Percentiles rank a stretch among this genome's conserved stretches.
Conservation (phyloP, 805 yeast species). For the Candida pseudoglaebosa region DNA sequence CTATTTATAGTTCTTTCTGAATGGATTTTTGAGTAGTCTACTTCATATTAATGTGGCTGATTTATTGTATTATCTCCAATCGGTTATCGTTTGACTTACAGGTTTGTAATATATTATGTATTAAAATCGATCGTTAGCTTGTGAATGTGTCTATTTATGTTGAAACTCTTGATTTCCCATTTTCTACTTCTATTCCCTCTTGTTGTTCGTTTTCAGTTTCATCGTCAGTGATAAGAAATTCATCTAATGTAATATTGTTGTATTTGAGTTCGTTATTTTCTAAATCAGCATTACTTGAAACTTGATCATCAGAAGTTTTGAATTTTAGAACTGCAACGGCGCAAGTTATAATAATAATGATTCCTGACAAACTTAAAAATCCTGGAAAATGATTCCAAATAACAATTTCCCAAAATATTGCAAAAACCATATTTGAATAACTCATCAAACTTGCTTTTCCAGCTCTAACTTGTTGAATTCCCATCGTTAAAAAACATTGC, state of each 20-base stretch:
- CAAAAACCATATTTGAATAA: slow-evolving; percentile 75
- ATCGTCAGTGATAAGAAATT: slow-evolving; percentile 25
- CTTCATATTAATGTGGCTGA: no score
- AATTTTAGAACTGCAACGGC: slow-evolving; percentile 49
- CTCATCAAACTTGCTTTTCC: slow-evolving; percentile 71
- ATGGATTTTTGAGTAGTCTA: no score
- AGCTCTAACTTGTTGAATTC: slow-evolving; percentile 77
- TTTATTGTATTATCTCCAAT: no score
- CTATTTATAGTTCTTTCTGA: no score
- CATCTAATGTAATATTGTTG: slow-evolving; percentile 23
- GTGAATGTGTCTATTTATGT: no score
- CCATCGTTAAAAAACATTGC: slow-evolving; percentile 77
- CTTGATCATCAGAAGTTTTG: slow-evolving; percentile 11
- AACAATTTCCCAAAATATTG: slow-evolving; percentile 67
- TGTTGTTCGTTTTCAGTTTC: slow-evolving; percentile 13
- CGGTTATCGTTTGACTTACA: no score
- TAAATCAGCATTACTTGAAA: slow-evolving; percentile 2
- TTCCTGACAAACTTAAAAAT: slow-evolving; percentile 64
- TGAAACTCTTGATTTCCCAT: not conserved
- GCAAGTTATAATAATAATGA: slow-evolving; percentile 58
- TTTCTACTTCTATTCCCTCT: not conserved
- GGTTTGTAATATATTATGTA: no score
- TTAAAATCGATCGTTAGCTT: no score
- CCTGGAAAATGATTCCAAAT: slow-evolving; percentile 76
- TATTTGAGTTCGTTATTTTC: slow-evolving; percentile 7